Base-by-base conservation (phyloP, 345 rosid species). In the Syzygium grande region DNA sequence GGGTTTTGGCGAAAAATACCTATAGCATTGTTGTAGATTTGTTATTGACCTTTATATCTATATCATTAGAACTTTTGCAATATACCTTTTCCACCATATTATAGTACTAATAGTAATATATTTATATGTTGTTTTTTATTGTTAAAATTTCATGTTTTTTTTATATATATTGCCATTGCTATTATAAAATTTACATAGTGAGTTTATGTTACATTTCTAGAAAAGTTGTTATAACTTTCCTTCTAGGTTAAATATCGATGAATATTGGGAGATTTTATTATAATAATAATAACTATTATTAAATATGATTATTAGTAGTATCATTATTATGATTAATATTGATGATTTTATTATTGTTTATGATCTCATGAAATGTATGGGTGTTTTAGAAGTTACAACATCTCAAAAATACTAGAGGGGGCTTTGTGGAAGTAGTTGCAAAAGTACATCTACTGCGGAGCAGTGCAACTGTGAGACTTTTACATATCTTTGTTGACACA, bases 71-170 rank as follows among this genome's bases (percentile, higher is more conserved):
- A 59, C 27, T 59, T 59, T 59, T 59, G 30, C 27, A 59, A 59
- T 59, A 59, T 59, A 27, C 30, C 27, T 25, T 59, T 59, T 59
- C 65, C 65, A 59, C 65, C 30, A 27, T 59, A 59, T 59, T 2
- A 59, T 27, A 13, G 27, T 0, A n/a, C 27, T 0, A n/a, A 59
- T 0, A 8, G 21, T 1, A 21, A 54, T 0, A 19, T 0, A 2
- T 17, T 2, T 2, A 23, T 12, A 27, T 61, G 34, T 13, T 27
- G 3, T 61, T 61, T 61, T 13, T 61, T 61, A 3, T 61, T 61
- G 34, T n/a, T 61, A 6, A 13, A n/a, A 14, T n/a, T 63, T 63
- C 21, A 29, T 6, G 10, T 63, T 63, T 63, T 63, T 6, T n/a
- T 4, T 63, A 63, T 63, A n/a, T 63, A n/a, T 7, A 7, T 6